A percentile compares a stretch with the other conserved stretches of the same genome.
Conservation (phyloP, 495 filamentous ascomycete species). For the Penicillium lividum region DNA sequence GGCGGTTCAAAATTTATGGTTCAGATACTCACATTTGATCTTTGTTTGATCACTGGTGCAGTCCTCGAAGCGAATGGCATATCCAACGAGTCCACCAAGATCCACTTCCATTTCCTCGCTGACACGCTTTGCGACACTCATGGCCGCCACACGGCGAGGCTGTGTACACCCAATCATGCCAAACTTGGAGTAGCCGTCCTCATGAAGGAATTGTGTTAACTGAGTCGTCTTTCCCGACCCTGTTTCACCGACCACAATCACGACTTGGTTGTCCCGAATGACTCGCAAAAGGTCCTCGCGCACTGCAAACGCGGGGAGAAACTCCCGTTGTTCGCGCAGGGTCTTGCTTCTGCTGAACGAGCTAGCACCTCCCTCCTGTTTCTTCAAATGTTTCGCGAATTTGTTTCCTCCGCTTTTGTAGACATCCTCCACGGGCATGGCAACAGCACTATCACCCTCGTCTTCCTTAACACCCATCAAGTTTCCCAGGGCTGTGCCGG, state of each 20-base stretch:
- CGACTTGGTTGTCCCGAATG: conserved; percentile 94
- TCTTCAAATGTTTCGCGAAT: conserved; percentile 89
- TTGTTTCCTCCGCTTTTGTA: conserved; percentile 67
- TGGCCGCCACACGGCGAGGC: conserved; percentile 91
- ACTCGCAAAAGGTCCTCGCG: conserved; percentile 92
- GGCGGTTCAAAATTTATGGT: background rate
- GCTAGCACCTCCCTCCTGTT: conserved; percentile 78
- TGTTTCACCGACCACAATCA: conserved; percentile 95
- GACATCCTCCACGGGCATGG: conserved; percentile 72
- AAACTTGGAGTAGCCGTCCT: conserved; percentile 83
- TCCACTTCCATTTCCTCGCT: conserved; percentile 99
- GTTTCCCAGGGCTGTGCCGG: conserved; percentile 89
- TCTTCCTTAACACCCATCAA: conserved; percentile 95
- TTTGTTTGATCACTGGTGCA: conserved; percentile 91
- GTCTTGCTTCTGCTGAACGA: conserved; percentile 91
- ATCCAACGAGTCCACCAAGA: conserved; percentile 85
- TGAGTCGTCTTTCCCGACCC: conserved; percentile 97
- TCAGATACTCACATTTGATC: conserved; percentile 72
- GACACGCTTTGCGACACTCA: conserved; percentile 98
- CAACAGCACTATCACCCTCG: conserved; percentile 83
- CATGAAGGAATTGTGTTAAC: conserved; percentile 91
- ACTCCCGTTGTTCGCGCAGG: conserved; percentile 89
- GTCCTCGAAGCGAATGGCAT: conserved; percentile 98
- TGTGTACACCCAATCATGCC: conserved; percentile 97
- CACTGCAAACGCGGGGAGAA: conserved; percentile 93